Percentiles rank a stretch among this genome's conserved stretches.
Conservation (phyloP, 2,329 filamentous ascomycete genomes). For the Eutypa lata region DNA sequence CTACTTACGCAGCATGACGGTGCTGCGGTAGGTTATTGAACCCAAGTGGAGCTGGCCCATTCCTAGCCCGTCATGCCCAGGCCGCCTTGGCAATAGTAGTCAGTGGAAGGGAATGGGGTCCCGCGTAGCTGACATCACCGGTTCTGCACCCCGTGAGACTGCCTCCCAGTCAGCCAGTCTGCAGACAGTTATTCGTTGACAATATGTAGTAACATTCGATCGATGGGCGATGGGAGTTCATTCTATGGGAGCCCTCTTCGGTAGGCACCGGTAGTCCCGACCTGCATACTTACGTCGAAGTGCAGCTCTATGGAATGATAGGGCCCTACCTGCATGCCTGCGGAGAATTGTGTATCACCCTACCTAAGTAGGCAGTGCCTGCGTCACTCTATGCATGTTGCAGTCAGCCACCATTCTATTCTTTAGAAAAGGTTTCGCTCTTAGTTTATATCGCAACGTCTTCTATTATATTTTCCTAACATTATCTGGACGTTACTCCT, state of each 20-base stretch:
- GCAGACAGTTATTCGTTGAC: slow-evolving; percentile 6
- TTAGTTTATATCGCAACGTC: slow-evolving; percentile 2
- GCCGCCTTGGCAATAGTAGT: not conserved
- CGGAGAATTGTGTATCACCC: slow-evolving; percentile 7
- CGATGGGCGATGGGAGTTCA: not conserved
- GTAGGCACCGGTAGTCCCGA: slow-evolving; percentile 1
- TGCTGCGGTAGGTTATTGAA: no score
- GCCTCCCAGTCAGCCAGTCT: slow-evolving; percentile 4
- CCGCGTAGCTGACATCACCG: not conserved
- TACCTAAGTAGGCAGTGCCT: slow-evolving; percentile 4
- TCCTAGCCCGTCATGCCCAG: not conserved
- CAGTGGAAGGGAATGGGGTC: not conserved
- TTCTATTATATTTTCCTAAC: no score
- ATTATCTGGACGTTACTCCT: no score
- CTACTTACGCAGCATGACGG: no score
- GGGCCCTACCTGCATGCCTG: slow-evolving; percentile 2
- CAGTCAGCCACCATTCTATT: not conserved
- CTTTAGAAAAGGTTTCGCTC: slow-evolving; percentile 11
- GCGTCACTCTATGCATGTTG: not conserved
- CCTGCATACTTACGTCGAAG: slow-evolving; percentile 13
- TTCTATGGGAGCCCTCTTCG: not conserved
- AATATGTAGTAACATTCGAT: slow-evolving; percentile 3
- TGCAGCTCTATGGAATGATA: slow-evolving; percentile 6
- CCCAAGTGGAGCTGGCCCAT: no score
- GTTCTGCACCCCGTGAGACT: not conserved